A percentile compares a stretch with the other conserved stretches of the same genome.
Conservation (phyloP, 768 basidiomycete genomes). For the Cantharellus anzutake region DNA sequence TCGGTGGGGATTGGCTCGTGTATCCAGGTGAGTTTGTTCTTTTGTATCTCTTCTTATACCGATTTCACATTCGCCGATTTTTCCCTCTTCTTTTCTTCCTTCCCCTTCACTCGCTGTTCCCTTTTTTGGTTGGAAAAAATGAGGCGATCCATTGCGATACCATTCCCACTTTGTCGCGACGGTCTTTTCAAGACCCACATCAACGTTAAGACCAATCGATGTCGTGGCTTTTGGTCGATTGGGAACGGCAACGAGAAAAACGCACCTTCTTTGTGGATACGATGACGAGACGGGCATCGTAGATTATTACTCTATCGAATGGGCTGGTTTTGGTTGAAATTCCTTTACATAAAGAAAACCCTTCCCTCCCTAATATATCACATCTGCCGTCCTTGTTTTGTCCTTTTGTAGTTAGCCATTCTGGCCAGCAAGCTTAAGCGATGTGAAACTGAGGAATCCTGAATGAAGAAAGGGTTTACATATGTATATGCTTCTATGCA, state of each 20-base stretch:
- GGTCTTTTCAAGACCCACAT: constrained; percentile 43
- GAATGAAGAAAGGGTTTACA: too few species aligned
- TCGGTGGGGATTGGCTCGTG: constrained; percentile 90
- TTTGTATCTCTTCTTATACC: not conserved
- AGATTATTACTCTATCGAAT: constrained; percentile 67
- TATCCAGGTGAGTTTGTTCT: constrained; percentile 56
- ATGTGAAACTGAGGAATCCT: too few species aligned
- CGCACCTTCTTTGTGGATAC: constrained; percentile 81
- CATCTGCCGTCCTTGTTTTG: too few species aligned
- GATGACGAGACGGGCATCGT: constrained; percentile 48
- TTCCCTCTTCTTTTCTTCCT: not conserved
- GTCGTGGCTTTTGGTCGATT: constrained; percentile 88
- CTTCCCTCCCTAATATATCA: too few species aligned
- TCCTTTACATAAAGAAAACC: too few species aligned
- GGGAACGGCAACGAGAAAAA: constrained; percentile 94
- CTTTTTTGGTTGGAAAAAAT: not conserved
- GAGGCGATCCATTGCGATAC: constrained; percentile 87
- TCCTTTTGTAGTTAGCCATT: too few species aligned
- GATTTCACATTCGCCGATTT: not conserved
- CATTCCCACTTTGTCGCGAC: constrained; percentile 91
- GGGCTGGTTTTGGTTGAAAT: constrained; percentile 69
- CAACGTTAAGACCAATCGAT: constrained; percentile 67
- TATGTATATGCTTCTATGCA: too few species aligned
- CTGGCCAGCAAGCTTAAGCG: too few species aligned
- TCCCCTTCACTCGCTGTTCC: not conserved